Evolutionary conservation across 2,329 filamentous ascomycete species (phyloP), one percentile per base, ranked within the genome.

Genomic region (Trichoderma sp.): DNA sequence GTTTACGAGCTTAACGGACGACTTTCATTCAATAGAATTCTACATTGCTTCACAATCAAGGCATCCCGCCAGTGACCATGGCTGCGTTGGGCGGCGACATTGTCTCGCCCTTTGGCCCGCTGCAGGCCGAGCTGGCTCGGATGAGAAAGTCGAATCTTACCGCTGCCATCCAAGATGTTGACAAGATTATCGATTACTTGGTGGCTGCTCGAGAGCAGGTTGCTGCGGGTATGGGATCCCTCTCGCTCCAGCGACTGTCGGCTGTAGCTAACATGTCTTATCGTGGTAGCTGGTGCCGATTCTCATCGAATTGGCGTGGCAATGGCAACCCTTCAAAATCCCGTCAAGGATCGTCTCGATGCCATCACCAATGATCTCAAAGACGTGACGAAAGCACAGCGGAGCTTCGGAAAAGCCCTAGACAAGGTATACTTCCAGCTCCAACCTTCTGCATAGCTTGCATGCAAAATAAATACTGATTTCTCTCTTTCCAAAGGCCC

Each of bases 301-400:
- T 72, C 76, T 10, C 87, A 89, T 70, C 87, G 87, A 45, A 89
- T 92, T 17, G 87, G 89, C 50, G 83, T 94, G 69, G 90, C 89
- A 29, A 86, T 98, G 73, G 91, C 92, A 34, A 94, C 91, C 76
- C 86, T 97, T 19, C 93, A 97, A 77, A 94, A 91, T 71, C 92
- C 94, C 0, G 84, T 97, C 67, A 95, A 94, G 75, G 84, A 90
- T 61, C 89, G 90, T 1, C 90, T 98, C 69, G 93, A 97, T 45
- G 85, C 87, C 39, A 88, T 97, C 45, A 94, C 91, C 72, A 89
- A 91, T 64, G 90, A 92, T 74, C 81, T 98, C 59, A 95, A 93
- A 77, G 91, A 92, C 66, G 89, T 95, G 3, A 91, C 96, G 73
- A 90, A 90, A 70, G 89, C 90, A 2, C 89, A 97, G 68, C 93